Percentiles rank a stretch among this genome's conserved stretches.
Conservation (phyloP, 108 stramenopile species). For the Halocafeteria seosinensis region DNA sequence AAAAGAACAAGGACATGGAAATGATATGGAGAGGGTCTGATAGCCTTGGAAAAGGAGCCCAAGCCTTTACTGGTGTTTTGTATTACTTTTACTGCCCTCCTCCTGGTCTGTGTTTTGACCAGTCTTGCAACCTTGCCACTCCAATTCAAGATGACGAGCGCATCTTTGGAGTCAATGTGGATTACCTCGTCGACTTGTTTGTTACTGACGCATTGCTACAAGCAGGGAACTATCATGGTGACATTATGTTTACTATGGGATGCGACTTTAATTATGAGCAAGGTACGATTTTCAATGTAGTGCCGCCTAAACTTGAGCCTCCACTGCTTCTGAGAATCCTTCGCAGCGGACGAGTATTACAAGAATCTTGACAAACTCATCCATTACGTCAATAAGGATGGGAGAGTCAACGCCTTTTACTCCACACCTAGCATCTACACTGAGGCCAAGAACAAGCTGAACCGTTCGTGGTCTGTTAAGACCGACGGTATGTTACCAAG, state of each 20-base stretch:
- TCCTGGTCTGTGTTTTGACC: conserved; percentile 58
- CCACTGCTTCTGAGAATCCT: too few species aligned
- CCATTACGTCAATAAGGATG: conserved; percentile 25
- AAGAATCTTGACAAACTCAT: conserved; percentile 30
- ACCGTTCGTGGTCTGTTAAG: too few species aligned
- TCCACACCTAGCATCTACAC: conserved; percentile 65
- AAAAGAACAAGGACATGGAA: conserved; percentile 15
- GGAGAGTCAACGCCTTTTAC: conserved; percentile 60
- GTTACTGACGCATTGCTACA: conserved; percentile 2
- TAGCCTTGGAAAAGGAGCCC: conserved; percentile 15
- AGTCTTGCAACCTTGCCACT: conserved; percentile 26
- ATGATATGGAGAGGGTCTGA: conserved; percentile 14
- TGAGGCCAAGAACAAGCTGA: conserved; percentile 43
- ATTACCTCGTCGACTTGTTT: conserved; percentile 7
- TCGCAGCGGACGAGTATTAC: conserved; percentile 20
- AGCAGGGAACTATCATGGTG: not conserved
- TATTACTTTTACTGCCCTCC: not conserved
- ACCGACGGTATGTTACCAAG: too few species aligned
- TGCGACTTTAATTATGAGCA: conserved; percentile 32
- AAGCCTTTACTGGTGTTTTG: not conserved
- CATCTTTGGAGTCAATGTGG: conserved; percentile 18
- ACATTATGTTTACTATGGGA: conserved; percentile 7
- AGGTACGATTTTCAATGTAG: too few species aligned
- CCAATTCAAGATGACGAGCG: conserved; percentile 17
- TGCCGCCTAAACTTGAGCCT: too few species aligned